These are phyloP conservation scores for Osmozyma mogii DNA, from an alignment of 805 yeast genomes.

Conservation along the genomic window DNA sequence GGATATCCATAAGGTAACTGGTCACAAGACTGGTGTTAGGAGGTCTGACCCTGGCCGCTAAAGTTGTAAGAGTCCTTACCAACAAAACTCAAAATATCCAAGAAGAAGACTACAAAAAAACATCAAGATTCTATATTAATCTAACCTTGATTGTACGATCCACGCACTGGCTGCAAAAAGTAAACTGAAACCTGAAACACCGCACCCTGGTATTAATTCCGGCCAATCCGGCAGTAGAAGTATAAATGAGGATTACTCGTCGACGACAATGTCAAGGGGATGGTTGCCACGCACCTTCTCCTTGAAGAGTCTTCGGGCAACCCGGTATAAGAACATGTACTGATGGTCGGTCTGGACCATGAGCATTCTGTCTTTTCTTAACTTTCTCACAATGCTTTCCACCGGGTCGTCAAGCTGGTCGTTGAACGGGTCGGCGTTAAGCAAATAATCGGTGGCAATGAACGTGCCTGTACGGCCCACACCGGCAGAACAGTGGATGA, in stretches of 20 bases:
- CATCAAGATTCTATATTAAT: background rate
- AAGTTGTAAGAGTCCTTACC: too few species aligned
- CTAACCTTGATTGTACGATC: constrained; percentile 1
- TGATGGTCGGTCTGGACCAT: constrained; percentile 38
- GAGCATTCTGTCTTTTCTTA: constrained; percentile 32
- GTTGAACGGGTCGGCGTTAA: constrained; percentile 3
- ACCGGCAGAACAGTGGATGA: constrained; percentile 87
- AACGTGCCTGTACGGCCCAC: constrained; percentile 92
- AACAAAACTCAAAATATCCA: too few species aligned
- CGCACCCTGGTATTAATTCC: background rate
- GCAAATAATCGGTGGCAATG: constrained; percentile 28
- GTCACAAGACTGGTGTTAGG: too few species aligned
- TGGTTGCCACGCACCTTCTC: background rate
- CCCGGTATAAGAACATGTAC: constrained; percentile 28
- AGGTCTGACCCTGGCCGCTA: too few species aligned
- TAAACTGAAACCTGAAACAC: constrained; percentile 1
- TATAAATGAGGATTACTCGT: constrained; percentile 5
- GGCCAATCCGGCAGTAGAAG: constrained; percentile 2
- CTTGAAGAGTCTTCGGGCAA: constrained; percentile 6
- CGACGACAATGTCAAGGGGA: background rate
- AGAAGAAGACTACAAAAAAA: too few species aligned
- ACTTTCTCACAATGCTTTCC: constrained; percentile 16
- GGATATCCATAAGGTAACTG: too few species aligned
- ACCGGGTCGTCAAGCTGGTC: constrained; percentile 17
- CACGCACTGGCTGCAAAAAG: constrained; percentile 5